Conservation (phyloP, 345 rosid species). For the Geranium brycei region DNA sequence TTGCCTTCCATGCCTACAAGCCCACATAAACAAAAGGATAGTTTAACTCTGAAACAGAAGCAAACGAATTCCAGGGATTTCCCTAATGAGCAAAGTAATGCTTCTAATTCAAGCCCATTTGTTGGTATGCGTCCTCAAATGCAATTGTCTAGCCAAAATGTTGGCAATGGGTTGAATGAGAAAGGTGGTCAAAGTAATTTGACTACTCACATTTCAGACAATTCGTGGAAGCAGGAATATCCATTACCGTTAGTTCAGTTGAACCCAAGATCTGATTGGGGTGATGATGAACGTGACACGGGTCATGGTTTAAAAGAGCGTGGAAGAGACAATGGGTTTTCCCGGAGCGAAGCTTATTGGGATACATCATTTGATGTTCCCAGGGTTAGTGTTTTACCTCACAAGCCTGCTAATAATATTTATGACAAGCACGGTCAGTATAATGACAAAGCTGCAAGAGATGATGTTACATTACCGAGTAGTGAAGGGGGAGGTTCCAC, state of each 20-base stretch:
- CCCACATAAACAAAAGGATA: constrained; percentile 69
- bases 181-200: constrained; percentile 21
- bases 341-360: constrained; percentile 56
- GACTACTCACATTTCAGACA: constrained; percentile 25
- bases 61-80: constrained; percentile 30
- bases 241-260: constrained; percentile 66
- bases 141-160: constrained; percentile 29
- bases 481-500: constrained; percentile 65
- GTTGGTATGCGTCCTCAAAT: constrained; percentile 53
- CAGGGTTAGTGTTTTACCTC: constrained; percentile 44
- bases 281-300: constrained; percentile 98
- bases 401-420: constrained; percentile 36
- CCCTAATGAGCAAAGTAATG: constrained; percentile 28
- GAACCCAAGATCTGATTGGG: constrained; percentile 95
- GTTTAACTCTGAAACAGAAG: constrained; percentile 53
- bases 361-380: constrained; percentile 68
- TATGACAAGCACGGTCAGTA: constrained; percentile 47
- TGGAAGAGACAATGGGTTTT: constrained; percentile 49
- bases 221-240: constrained; percentile 46
- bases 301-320: constrained; percentile 49
- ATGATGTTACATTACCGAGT: constrained; percentile 26
- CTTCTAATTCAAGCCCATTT: constrained; percentile 22
- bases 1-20: constrained; percentile 40
- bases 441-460: constrained; percentile 49
- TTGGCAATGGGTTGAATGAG: constrained; percentile 27